phyloP scores from a whole-genome alignment of 306 rosid genomes.

The Lablab purpureus region DNA sequence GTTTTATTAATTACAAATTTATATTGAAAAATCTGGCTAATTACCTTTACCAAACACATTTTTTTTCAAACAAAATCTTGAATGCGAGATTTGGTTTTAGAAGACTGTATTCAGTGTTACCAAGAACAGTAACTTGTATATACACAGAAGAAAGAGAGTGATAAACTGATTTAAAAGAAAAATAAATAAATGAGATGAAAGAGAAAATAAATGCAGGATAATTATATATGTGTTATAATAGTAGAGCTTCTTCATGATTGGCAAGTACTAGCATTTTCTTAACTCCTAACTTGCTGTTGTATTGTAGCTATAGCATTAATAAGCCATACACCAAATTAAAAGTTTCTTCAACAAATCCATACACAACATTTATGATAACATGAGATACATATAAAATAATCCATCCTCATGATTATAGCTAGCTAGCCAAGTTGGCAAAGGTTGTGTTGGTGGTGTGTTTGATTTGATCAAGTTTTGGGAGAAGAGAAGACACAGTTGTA shows the following conservation, averaged over 20 bases:
- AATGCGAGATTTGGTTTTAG: too few relatives aligned
- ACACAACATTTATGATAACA: not conserved
- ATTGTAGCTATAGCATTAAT: not conserved
- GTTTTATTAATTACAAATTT: too few relatives aligned
- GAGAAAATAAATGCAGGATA: too few relatives aligned
- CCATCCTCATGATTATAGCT: not conserved
- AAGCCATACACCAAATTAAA: not conserved
- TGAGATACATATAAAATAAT: not conserved
- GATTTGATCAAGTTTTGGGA: not conserved
- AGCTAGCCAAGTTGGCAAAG: not conserved
- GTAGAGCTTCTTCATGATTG: not conserved
- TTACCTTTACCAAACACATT: too few relatives aligned
- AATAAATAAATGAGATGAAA: too few relatives aligned
- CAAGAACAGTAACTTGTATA: too few relatives aligned
- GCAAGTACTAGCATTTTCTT: not conserved
- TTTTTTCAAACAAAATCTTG: too few relatives aligned
- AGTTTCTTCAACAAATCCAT: not conserved
- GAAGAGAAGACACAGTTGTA: constrained; percentile 44
- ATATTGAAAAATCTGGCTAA: too few relatives aligned
- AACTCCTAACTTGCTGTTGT: not conserved
- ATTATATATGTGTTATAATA: not conserved
- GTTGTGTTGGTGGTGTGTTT: not conserved
- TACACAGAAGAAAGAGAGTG: too few relatives aligned
- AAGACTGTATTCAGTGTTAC: too few relatives aligned
- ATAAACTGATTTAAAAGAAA: too few relatives aligned